These are phyloP conservation scores for Fraxinus floribunda DNA, from an alignment of 305 asterid species.

Conservation along the genomic window DNA sequence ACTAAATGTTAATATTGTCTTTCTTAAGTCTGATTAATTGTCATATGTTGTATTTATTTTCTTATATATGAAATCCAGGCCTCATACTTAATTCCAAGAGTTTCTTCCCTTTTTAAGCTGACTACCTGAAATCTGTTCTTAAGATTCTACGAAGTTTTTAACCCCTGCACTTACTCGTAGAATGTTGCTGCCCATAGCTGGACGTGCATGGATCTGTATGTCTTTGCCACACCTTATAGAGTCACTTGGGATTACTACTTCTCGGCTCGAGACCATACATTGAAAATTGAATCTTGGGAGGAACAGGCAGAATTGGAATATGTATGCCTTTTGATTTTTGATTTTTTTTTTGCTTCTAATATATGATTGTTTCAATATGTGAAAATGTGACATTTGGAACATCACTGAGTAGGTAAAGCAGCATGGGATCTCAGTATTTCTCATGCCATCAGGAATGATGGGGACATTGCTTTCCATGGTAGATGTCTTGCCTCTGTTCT, in stretches of 20 bases:
- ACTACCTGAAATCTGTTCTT: background rate
- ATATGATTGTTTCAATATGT: background rate
- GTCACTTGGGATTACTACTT: constrained; percentile 96
- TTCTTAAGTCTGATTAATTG: background rate
- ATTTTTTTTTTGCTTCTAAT: background rate
- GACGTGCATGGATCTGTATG: constrained; percentile 98
- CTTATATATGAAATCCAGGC: background rate
- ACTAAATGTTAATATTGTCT: background rate
- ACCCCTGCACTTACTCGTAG: constrained; percentile 35
- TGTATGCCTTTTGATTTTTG: constrained; percentile 36
- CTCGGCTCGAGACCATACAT: constrained; percentile 71
- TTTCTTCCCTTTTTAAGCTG: background rate
- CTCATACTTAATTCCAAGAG: background rate
- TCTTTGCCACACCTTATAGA: constrained; percentile 96
- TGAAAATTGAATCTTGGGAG: constrained; percentile 85
- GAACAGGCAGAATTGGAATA: constrained; percentile 92
- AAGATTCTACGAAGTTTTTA: constrained; percentile 9
- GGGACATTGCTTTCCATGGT: constrained; percentile 91
- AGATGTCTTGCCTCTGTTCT: constrained; percentile 89
- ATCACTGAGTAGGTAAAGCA: constrained; percentile 75
- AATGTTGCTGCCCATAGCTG: constrained; percentile 91
- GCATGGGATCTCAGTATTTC: constrained; percentile 92
- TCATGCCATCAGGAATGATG: constrained; percentile 99
- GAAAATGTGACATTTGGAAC: constrained; percentile 24
- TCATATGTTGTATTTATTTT: background rate